Evolutionary conservation across 2,329 filamentous ascomycete species (phyloP).

Genomic region (Mycosphaerella arachidis): DNA sequence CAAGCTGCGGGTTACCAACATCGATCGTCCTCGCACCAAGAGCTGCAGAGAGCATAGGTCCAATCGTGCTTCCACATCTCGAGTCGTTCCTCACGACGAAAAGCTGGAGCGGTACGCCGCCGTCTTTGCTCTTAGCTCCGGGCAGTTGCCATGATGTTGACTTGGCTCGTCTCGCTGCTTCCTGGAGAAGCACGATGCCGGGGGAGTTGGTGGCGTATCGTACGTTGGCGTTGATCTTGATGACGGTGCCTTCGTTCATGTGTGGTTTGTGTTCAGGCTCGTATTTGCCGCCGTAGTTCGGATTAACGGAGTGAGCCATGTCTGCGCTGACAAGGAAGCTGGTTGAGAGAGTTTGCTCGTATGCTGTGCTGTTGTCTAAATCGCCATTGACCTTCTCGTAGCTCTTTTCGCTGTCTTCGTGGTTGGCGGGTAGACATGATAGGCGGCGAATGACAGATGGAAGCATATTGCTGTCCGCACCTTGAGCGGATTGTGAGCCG

Average conservation of each 20-base stretch:
- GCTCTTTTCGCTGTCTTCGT: conserved; percentile 55
- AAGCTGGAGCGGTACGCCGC: conserved; percentile 80
- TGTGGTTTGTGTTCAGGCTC: conserved; percentile 84
- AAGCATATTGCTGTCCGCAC: conserved; percentile 86
- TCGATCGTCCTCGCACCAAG: conserved; percentile 86
- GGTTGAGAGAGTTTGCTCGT: conserved; percentile 84
- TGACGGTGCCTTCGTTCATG: conserved; percentile 94
- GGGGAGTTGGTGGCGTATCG: conserved; percentile 95
- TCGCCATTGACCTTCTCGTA: conserved; percentile 56
- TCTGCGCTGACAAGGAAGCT: conserved; percentile 95
- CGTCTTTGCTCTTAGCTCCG: conserved; percentile 44
- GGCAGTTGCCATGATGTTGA: conserved; percentile 29
- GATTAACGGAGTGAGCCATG: conserved; percentile 95
- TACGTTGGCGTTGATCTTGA: conserved; percentile 98
- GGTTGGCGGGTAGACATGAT: conserved; percentile 66
- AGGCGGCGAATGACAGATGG: conserved; percentile 82
- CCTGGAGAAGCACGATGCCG: conserved; percentile 86
- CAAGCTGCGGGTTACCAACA: conserved; percentile 87
- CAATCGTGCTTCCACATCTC: conserved; percentile 91
- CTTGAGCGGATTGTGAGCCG: conserved; percentile 85
- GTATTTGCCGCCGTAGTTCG: conserved; percentile 90
- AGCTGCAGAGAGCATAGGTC: conserved; percentile 87
- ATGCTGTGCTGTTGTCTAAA: conserved; percentile 71
- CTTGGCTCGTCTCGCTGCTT: conserved; percentile 65
- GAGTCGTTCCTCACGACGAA: conserved; percentile 97